Evolutionary conservation across 306 rosid genomes (phyloP), one percentile per base, ranked within the genome.

Genomic region (Cicer yamashitae): DNA sequence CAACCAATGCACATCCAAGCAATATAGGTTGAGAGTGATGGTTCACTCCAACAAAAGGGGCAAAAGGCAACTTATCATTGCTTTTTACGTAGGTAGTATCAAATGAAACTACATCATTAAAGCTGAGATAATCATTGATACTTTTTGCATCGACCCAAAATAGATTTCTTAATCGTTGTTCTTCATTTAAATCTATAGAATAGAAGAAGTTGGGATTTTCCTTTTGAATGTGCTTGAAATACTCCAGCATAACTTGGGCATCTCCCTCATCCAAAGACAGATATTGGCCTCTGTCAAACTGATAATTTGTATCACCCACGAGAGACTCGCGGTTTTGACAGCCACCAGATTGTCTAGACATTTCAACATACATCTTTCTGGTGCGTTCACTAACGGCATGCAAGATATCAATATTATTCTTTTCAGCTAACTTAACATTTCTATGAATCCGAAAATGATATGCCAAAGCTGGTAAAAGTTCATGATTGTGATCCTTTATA

Each of bases 301-400:
- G 90, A 79, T 75, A 60, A 65, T 74, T 81, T 70, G 51, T 48
- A 62, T 85, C 93, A 43, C 76, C 67, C 73, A 38, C 63, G 30
- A 66, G 57, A 61, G 82, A 79, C 74, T 85, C 90, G 34, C 62
- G 30, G 73, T 76, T 81, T 79, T 73, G 87, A 76, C 84, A 81
- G 50, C 91, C 86, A 12, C 96, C 87, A 30, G 93, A 85, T 73
- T 91, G 86, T 77, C 92, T 89, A 14, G 98, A 90, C 98, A 93
- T 91, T 80, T 93, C 96, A 63, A 89, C 98, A 74, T 87, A 93
- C 96, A 93, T 93, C 89, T 89, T 93, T 73, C 91, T 84, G 15
- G 98, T 93, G 48, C 96, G 88, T 79, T 93, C 98, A 73, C 98
- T 93, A 70, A 91, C 96, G 34, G 98, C 98, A 71, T 93, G 90